phyloP scores from a whole-genome alignment of 2,329 filamentous ascomycete species.

The Paraphoma sp. region DNA sequence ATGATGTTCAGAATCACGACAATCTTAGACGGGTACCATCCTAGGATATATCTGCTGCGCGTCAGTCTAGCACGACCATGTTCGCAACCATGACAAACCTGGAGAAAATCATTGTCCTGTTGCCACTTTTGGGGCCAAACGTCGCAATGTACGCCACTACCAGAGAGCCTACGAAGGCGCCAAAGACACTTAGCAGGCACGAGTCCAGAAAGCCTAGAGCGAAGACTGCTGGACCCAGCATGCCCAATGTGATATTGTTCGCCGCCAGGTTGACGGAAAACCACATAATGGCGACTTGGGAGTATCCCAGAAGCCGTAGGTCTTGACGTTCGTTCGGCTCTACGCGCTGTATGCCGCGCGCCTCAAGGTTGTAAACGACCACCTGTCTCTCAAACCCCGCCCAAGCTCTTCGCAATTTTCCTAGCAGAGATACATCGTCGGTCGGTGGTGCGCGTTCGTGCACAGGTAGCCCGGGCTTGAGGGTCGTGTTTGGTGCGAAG shows the following conservation, averaged over 20 bases:
- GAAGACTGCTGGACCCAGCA: slow-evolving; percentile 66
- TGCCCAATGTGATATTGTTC: slow-evolving; percentile 70
- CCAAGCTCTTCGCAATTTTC: slow-evolving; percentile 28
- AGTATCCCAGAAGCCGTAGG: slow-evolving; percentile 59
- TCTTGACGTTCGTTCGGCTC: slow-evolving; percentile 61
- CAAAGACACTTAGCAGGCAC: slow-evolving; percentile 64
- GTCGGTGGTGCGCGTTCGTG: slow-evolving; percentile 9
- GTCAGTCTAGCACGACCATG: not conserved
- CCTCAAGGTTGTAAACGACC: slow-evolving; percentile 62
- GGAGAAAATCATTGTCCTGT: slow-evolving; percentile 67
- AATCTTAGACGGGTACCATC: slow-evolving; percentile 70
- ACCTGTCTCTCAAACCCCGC: slow-evolving; percentile 50
- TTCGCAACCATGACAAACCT: slow-evolving; percentile 7
- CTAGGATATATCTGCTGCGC: slow-evolving; percentile 62
- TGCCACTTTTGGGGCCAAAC: slow-evolving; percentile 67
- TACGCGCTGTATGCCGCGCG: slow-evolving; percentile 66
- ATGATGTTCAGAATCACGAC: slow-evolving; percentile 69
- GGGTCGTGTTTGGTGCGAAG: slow-evolving; percentile 29
- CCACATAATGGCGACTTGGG: slow-evolving; percentile 66
- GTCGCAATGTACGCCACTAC: slow-evolving; percentile 67
- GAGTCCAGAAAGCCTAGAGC: slow-evolving; percentile 65
- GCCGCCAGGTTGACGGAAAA: slow-evolving; percentile 68
- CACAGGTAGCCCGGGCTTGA: slow-evolving; percentile 19
- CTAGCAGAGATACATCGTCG: slow-evolving; percentile 1
- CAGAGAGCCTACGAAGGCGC: slow-evolving; percentile 61